Base-by-base conservation (phyloP, 2,329 filamentous ascomycete species). In the Aspergillus aculeatus region DNA sequence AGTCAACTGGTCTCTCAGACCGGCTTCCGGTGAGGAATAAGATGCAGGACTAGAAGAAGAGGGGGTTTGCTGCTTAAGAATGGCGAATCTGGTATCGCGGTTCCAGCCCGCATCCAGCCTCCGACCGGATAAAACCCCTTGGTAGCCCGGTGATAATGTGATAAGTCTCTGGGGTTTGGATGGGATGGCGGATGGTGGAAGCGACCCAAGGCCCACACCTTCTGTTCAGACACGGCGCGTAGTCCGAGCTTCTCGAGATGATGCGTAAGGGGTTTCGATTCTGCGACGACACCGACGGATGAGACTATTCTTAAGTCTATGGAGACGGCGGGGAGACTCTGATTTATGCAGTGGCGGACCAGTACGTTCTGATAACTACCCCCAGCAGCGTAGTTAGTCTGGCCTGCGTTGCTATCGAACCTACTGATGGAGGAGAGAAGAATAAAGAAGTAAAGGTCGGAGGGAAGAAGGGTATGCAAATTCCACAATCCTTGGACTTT, bases 361-460 rank as follows among this genome's bases (percentile, higher is more conserved):
- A 78, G 71, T 2, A 66, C 59, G 58, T 78, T 75, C 19, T 74
- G 65, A 59, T 73, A 78, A 16, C 59, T 53, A 59, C 71, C 73
- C 4, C 66, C 72, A 0, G 73, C 70, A 14, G 67, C 68, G 58
- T 77, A 77, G 56, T 73, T 74, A 48, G 59, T 59, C 58, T 76
- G 67, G 0, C 68, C 70, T 0, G 64, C 61, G 11, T 59, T 71
- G 2, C 72, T 74, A 2, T 69, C 49, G 16, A 60, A 67, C 9
- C 70, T 71, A 1, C 65, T 63, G 3, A 72, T 50, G 66, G 87
- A 77, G 78, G 85, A 85, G 74, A 90, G 74, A 63, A 92, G 82
- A 76, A 89, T 82, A 68, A 92, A 72, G 54, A 86, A 83, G 68
- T 89, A 75, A 65, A 85, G 78, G 60, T 73, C 69, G 84, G 11